Base-by-base conservation (phyloP, 805 yeast species). In the Metschnikowia proteae region DNA sequence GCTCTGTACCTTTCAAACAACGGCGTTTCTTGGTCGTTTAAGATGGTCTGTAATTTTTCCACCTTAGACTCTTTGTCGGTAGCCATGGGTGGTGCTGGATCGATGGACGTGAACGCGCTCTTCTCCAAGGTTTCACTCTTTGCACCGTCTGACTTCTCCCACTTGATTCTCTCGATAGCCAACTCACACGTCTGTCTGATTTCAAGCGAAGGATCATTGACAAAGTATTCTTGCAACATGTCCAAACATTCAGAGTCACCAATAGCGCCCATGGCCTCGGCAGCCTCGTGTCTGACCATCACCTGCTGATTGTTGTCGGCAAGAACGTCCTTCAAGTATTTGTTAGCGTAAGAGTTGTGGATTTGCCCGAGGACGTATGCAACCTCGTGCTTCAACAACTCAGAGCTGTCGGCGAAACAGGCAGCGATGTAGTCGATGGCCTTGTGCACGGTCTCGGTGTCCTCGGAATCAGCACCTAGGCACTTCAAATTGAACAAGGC, bases 271-370 rank as follows among this genome's bases (percentile, higher is more conserved):
- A 94, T 76, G 38, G 98, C 99, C 70, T 94, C 99, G 6, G 99
- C 99, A 13, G 99, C 99, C 69, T 94, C 99, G 67, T 94, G 99
- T 68, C 99, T 86, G 33, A 94, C 99, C 98, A 94, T 94, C 52
- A 87, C 76, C 64, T 87, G 94, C 73, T 92, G 98, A 11, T 73
- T 56, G 25, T 64, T 61, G 65, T 84, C 83, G 43, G 71, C 68
- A 60, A 94, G 76, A 23, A 89, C 96, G 6, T 76, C 76, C 65
- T 88, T 79, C 52, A 94, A 77, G 43, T 82, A 76, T 43, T 88
- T 85, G 51, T 92, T 87, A 50, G 96, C 89, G 48, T 80, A 68
- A 57, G 83, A 63, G 71, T 91, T 91, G 65, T 87, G 84, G 41
- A 97, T 91, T 71, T 94, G 99, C 40, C 99, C 99, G 51, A 94